These are phyloP conservation scores for Pythium apleroticum DNA, from an alignment of 352 stramenopile genomes.

Conservation along the genomic window DNA sequence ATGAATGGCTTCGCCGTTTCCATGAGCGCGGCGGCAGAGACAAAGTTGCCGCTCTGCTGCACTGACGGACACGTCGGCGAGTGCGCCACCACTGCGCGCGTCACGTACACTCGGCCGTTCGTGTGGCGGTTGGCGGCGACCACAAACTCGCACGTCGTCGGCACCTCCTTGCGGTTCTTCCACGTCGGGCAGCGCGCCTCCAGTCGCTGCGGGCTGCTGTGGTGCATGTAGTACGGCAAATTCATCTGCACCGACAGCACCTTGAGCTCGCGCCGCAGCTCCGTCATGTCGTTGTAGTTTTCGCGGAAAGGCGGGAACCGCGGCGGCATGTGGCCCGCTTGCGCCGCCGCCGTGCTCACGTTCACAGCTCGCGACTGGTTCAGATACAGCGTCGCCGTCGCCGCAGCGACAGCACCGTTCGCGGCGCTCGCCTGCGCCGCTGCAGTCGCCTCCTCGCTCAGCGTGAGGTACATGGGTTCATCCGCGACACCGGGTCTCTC, in stretches of 20 bases:
- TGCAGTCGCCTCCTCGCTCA: slow-evolving; percentile 2
- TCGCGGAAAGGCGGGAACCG: slow-evolving; percentile 64
- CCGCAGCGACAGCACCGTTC: not conserved
- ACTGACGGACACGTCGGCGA: slow-evolving; percentile 46
- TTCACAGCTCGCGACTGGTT: slow-evolving; percentile 5
- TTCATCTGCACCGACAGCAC: slow-evolving; percentile 73
- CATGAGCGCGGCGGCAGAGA: slow-evolving; percentile 70
- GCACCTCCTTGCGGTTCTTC: slow-evolving; percentile 60
- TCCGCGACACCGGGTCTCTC: not conserved
- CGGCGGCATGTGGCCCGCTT: slow-evolving; percentile 16
- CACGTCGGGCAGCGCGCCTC: slow-evolving; percentile 77
- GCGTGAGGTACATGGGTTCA: slow-evolving; percentile 4
- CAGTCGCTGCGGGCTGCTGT: slow-evolving; percentile 78
- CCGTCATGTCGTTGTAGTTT: slow-evolving; percentile 74
- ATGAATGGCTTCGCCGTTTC: slow-evolving; percentile 78
- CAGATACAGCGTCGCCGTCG: slow-evolving; percentile 1
- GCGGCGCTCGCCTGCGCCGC: not conserved
- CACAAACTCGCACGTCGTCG: slow-evolving; percentile 60
- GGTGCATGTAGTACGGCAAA: slow-evolving; percentile 77
- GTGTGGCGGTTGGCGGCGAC: slow-evolving; percentile 76
- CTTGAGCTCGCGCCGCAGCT: slow-evolving; percentile 71
- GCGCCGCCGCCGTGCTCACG: not conserved
- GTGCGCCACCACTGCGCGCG: slow-evolving; percentile 52
- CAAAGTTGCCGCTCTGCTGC: slow-evolving; percentile 40
- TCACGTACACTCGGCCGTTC: slow-evolving; percentile 75